Conservation (phyloP, 352 stramenopile species). For the Phytopythium mirpurense region DNA sequence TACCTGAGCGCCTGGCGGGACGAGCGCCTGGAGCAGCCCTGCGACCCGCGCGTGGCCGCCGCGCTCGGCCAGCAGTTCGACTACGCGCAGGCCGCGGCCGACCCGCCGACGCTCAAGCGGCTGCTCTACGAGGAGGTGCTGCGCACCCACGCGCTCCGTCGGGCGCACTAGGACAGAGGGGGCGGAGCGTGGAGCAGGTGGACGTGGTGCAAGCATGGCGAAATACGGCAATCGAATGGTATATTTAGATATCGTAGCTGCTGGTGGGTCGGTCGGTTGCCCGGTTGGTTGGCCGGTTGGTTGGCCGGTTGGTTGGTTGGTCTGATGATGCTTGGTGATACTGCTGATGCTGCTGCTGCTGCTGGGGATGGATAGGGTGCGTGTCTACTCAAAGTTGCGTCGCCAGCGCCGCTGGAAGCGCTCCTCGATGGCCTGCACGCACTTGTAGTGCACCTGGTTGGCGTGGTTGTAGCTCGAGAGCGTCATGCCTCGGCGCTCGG, state of each 20-base stretch:
- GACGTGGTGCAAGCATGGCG: too few species aligned
- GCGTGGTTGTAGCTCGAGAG: constrained; percentile 80
- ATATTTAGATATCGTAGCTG: too few species aligned
- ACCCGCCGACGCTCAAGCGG: constrained; percentile 72
- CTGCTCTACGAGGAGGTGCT: constrained; percentile 83
- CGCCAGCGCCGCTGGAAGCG: constrained; percentile 55
- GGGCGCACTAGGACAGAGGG: not conserved
- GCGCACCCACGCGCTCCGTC: constrained; percentile 33
- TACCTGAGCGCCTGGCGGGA: constrained; percentile 88
- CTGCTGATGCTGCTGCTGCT: too few species aligned
- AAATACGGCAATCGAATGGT: too few species aligned
- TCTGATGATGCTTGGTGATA: too few species aligned
- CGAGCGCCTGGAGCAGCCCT: constrained; percentile 48
- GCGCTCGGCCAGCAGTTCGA: constrained; percentile 60
- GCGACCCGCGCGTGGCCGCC: constrained; percentile 39
- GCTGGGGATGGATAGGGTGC: too few species aligned
- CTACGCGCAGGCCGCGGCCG: constrained; percentile 57
- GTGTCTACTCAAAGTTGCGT: constrained; percentile 72
- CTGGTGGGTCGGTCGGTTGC: too few species aligned
- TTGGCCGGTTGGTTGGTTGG: not conserved
- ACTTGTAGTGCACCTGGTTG: constrained; percentile 81
- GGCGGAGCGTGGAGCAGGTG: too few species aligned
- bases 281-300: too few species aligned
- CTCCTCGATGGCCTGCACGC: constrained; percentile 64
- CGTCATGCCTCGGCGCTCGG: constrained; percentile 46